Conservation (phyloP, 176 grass and related monocot species). For the Oryza officinalis region DNA sequence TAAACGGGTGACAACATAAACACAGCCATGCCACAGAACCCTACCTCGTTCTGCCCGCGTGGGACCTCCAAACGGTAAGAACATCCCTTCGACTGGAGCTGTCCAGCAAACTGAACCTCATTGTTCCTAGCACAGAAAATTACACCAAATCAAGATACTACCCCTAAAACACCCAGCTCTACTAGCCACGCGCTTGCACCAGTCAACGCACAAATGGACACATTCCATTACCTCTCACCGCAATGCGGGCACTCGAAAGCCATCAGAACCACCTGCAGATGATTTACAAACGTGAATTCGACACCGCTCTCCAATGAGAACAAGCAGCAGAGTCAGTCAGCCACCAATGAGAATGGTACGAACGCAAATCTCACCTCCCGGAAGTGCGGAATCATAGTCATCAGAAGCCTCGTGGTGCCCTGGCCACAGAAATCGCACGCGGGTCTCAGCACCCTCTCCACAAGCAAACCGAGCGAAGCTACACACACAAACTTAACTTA, state of each 20-base stretch:
- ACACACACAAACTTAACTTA: neutral
- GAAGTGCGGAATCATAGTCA: constrained; percentile 88
- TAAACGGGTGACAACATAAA: neutral
- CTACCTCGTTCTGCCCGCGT: constrained; percentile 56
- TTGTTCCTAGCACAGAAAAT: constrained; percentile 62
- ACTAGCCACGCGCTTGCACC: neutral
- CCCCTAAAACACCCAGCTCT: neutral
- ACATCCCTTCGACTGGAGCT: constrained; percentile 80
- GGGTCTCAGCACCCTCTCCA: neutral
- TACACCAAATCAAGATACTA: neutral
- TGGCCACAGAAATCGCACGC: constrained; percentile 16
- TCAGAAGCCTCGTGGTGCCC: constrained; percentile 76
- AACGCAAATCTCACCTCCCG: constrained; percentile 58
- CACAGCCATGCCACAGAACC: neutral
- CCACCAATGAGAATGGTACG: neutral
- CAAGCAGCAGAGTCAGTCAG: neutral
- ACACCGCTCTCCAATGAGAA: neutral
- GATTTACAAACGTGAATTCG: constrained; percentile 21
- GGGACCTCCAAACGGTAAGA: constrained; percentile 65
- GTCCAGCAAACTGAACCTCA: constrained; percentile 93
- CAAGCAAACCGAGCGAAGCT: neutral
- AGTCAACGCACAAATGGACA: neutral
- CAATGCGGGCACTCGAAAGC: constrained; percentile 92
- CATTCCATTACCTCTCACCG: constrained; percentile 56
- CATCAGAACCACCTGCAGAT: constrained; percentile 85